Evolutionary conservation across 2,329 filamentous ascomycete species (phyloP).

Genomic region (Byssothecium circinans): DNA sequence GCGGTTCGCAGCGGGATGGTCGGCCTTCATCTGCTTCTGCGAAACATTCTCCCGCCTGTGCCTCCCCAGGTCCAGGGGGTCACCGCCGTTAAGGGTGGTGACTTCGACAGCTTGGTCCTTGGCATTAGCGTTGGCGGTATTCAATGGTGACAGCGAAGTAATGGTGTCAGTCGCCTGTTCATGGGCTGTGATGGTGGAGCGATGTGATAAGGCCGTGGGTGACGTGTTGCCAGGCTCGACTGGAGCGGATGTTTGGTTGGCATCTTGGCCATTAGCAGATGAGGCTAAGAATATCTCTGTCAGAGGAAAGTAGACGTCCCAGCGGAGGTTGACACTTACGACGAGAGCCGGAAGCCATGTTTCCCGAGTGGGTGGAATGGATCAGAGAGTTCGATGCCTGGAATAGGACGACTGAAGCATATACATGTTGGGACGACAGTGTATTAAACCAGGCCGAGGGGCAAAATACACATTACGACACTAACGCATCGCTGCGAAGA

Average conservation of each 20-base stretch:
- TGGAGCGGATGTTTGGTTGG: conserved; percentile 33
- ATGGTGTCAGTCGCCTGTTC: conserved; percentile 26
- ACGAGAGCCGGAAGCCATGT: conserved; percentile 36
- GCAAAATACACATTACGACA: conserved; percentile 11
- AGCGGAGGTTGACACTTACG: conserved; percentile 29
- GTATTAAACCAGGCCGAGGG: conserved; percentile 37
- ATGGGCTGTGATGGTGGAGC: conserved; percentile 21
- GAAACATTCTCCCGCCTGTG: conserved; percentile 41
- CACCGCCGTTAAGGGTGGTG: conserved; percentile 21
- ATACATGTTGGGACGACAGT: conserved; percentile 24
- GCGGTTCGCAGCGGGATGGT: conserved; percentile 48
- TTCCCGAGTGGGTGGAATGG: conserved; percentile 25
- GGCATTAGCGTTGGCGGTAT: conserved; percentile 13
- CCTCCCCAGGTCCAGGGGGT: conserved; percentile 43
- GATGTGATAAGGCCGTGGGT: conserved; percentile 23
- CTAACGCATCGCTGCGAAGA: conserved; percentile 14
- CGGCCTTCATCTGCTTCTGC: conserved; percentile 51
- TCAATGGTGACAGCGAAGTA: conserved; percentile 22
- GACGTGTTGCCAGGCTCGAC: conserved; percentile 20
- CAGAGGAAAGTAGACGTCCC: conserved; percentile 20
- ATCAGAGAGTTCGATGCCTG: conserved; percentile 27
- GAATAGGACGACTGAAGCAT: conserved; percentile 24
- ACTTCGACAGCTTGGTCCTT: conserved; percentile 25
- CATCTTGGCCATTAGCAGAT: conserved; percentile 30
- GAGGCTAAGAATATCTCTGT: conserved; percentile 30